Base-by-base conservation (phyloP, 148 eudicot genomes). In the Hydrangea macrophylla region DNA sequence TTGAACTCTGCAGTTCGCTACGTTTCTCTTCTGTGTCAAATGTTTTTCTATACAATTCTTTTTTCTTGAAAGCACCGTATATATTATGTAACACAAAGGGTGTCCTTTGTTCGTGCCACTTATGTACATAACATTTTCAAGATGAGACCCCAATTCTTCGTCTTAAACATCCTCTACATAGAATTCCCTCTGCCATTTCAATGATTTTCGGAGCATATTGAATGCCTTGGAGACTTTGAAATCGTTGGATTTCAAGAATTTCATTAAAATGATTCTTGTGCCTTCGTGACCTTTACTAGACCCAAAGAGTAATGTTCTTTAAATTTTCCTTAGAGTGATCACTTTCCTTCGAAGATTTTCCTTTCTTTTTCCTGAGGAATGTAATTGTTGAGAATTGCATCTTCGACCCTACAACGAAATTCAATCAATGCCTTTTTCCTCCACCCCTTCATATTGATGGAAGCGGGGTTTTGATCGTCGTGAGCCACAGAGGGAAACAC, bases 1-100 rank as follows among this genome's bases (percentile, higher is more conserved):
- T 23, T 79, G 80, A 17, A 94, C 58, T 64, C 85, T 85, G 97
- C 98, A 94, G 88, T 9, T 85, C 85, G 28, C 62, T 60, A 11
- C 71, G 26, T 10, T 76, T 76, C 44, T 73, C 71, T 39, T 79
- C 70, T 0, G 78, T 62, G 60, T 86, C 83, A 42, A 83, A 83
- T 48, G 69, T 65, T 40, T 70, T 66, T 31, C 67, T 15, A 39
- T 68, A 76, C 62, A 79, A 66, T 0, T 75, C 79, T 39, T 66
- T 79, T 17, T 85, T 77, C 45, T 68, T 77, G 20, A 85, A 80
- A 2, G 66, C 79, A 13, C 85, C 89, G 53, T 79, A 83, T 27
- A 69, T 9, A 30, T n/a, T n/a, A 68, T 76, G 62, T 76, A 90
- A 74, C 86, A 88, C 64, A 93, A 37, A 8, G 91, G 89, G 4